These are phyloP conservation scores for Chaetoscypha palmicola DNA, from an alignment of 2,329 filamentous ascomycete genomes.

Conservation along the genomic window DNA sequence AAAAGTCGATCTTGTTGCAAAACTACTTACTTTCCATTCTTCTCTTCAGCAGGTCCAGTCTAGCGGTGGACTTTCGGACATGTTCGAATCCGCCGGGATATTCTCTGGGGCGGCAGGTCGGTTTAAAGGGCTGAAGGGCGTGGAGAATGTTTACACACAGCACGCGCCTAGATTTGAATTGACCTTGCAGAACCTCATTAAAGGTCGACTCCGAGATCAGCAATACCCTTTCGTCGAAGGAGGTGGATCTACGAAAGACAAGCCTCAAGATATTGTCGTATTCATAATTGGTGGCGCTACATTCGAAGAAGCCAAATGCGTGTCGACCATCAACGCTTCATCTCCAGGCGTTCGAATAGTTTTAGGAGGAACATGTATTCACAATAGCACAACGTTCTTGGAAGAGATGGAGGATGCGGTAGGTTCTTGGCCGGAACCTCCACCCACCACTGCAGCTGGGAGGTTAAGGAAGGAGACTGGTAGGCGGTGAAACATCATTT, in stretches of 20 bases:
- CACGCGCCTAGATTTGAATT: constrained; percentile 83
- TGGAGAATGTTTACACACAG: constrained; percentile 98
- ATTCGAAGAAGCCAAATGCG: constrained; percentile 94
- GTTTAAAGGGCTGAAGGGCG: constrained; percentile 91
- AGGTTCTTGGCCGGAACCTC: constrained; percentile 71
- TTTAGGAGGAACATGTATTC: constrained; percentile 77
- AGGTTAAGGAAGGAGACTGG: constrained; percentile 31
- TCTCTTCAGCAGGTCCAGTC: constrained; percentile 74
- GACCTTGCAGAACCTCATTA: constrained; percentile 88
- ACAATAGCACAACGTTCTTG: constrained; percentile 82
- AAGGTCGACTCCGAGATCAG: constrained; percentile 77
- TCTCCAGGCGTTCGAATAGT: constrained; percentile 85
- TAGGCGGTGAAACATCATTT: constrained; percentile 16
- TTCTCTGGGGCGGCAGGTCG: constrained; percentile 82
- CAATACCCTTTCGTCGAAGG: constrained; percentile 93
- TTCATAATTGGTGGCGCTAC: constrained; percentile 93
- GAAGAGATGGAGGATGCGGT: constrained; percentile 90
- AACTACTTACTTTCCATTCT: constrained; percentile 76
- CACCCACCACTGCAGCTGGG: constrained; percentile 30
- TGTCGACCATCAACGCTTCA: constrained; percentile 89
- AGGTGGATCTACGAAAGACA: constrained; percentile 78
- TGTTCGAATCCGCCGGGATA: constrained; percentile 87
- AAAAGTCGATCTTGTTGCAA: constrained; percentile 71
- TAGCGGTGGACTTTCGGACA: constrained; percentile 75
- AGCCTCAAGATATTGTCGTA: constrained; percentile 91